Evolutionary conservation across 2,329 filamentous ascomycete species (phyloP), one percentile per base, ranked within the genome.

Genomic region (Ceratocystis huliohia): DNA sequence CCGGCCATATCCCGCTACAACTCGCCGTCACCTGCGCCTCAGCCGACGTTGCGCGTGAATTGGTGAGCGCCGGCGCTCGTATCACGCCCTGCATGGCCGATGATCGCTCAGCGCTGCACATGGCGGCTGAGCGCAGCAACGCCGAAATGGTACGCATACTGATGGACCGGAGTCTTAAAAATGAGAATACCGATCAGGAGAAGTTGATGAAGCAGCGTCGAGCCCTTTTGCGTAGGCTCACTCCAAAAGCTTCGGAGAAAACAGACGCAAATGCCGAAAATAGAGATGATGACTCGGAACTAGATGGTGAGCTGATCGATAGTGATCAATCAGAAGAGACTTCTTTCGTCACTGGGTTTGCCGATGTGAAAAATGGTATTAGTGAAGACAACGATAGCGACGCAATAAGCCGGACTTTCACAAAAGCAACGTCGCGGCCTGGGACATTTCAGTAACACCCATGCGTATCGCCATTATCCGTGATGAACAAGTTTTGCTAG

Each of bases 1-100:
- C n/a, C n/a, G n/a, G n/a, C n/a, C n/a, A n/a, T n/a, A 87, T 89
- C 0, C 89, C 90, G 7, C 79, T 95, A 6, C 91, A 95, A 66
- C 78, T 96, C 13, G 90, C 91, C 0, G 82, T 83, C 48, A 85
- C 84, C 73, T 81, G 79, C 61, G 90, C 88, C 0, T 87, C 84
- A 28, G 0, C 80, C 84, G 0, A 84, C 88, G n/a, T n/a, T n/a
- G n/a, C n/a, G n/a, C n/a, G n/a, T 69, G 81, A 78, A 61, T 79
- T 96, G 1, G 83, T 95, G 30, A 82, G 91, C 69, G 79, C 84
- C 67, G 88, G 87, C 2, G 86, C 89, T 44, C 83, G 89, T 17
- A 76, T 96, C 28, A 83, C 91, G 28, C 81, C 89, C 63, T 84
- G 91, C 63, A 74, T 95, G 48, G 88, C 88, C 0, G 91, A 94